Evolutionary conservation across 2,329 filamentous ascomycete species (phyloP).

Genomic region (Domatiomyces catenatus): DNA sequence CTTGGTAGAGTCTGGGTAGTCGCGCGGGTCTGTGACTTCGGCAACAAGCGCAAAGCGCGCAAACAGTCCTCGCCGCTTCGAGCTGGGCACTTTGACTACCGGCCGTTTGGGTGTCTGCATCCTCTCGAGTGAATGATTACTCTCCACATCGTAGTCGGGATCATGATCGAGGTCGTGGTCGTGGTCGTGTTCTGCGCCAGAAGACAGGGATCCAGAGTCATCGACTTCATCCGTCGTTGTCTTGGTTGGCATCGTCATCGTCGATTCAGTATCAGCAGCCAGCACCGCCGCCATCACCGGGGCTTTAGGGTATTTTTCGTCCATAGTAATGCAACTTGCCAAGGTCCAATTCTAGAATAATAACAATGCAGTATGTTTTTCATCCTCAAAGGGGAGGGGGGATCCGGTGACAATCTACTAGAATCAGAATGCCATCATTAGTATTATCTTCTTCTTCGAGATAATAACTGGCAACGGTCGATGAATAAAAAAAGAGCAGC

Average conservation of each 20-base stretch:
- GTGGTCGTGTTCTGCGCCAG: background rate
- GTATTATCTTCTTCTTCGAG: no score
- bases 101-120: conserved; percentile 20
- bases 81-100: conserved; percentile 35
- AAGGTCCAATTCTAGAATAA: background rate
- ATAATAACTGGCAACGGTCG: background rate
- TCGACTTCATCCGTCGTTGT: background rate
- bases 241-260: no score
- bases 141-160: conserved; percentile 9
- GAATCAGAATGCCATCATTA: background rate
- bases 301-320: background rate
- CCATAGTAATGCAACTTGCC: background rate
- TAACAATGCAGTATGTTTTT: background rate
- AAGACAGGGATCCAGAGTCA: background rate
- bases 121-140: conserved; percentile 12
- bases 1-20: conserved; percentile 60
- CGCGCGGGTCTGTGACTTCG: conserved; percentile 61
- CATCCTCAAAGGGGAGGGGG: background rate
- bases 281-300: background rate
- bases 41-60: conserved; percentile 56
- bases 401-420: background rate
- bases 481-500: no score
- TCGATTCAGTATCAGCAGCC: background rate
- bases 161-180: background rate
- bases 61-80: conserved; percentile 55